phyloP scores from a whole-genome alignment of 495 filamentous ascomycete species.

The Penicillium alfredii region DNA sequence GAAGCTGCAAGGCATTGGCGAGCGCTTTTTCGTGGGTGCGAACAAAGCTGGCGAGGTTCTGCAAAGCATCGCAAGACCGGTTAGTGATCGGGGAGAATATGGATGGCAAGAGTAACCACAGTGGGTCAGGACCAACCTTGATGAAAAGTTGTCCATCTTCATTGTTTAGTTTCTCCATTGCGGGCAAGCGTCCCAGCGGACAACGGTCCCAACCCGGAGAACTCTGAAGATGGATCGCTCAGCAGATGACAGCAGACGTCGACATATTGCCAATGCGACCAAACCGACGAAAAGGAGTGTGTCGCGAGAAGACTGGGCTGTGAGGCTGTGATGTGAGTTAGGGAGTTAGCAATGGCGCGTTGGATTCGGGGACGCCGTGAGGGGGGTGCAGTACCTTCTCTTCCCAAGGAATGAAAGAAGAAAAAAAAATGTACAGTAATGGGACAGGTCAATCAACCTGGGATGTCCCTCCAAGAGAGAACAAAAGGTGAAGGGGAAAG shows the following conservation, averaged over 20 bases:
- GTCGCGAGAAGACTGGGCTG: slow-evolving; percentile 37
- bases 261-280: slow-evolving; percentile 40
- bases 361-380: not conserved
- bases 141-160: slow-evolving; percentile 89
- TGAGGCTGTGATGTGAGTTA: too few species aligned
- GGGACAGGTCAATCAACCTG: too few species aligned
- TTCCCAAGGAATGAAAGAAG: too few species aligned
- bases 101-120: slow-evolving; percentile 78
- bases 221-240: slow-evolving; percentile 36
- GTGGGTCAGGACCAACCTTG: slow-evolving; percentile 51
- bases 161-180: slow-evolving; percentile 51
- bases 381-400: not conserved
- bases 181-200: slow-evolving; percentile 24
- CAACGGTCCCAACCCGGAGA: slow-evolving; percentile 24
- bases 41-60: slow-evolving; percentile 94
- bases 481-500: slow-evolving; percentile 6
- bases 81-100: slow-evolving; percentile 95
- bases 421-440: too few species aligned
- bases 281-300: slow-evolving; percentile 15
- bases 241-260: slow-evolving; percentile 29
- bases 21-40: slow-evolving; percentile 95
- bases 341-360: slow-evolving; percentile 14
- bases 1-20: slow-evolving; percentile 87
- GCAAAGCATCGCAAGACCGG: slow-evolving; percentile 58
- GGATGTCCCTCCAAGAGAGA: too few species aligned